Base-by-base conservation (phyloP, 2,329 filamentous ascomycete genomes). In the Colletotrichum coccodes region DNA sequence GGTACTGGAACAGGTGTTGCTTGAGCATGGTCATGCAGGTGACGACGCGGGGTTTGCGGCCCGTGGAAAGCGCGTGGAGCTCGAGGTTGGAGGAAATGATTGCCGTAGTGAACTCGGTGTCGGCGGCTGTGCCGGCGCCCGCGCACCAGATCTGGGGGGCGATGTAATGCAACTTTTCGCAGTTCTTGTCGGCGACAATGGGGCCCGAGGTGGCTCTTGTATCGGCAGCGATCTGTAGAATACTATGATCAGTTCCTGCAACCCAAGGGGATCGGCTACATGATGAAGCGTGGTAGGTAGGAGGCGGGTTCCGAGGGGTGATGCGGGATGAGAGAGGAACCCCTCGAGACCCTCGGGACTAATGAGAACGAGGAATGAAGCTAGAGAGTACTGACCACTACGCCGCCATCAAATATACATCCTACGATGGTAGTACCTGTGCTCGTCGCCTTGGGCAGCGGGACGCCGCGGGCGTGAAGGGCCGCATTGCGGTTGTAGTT, bases 141-240 rank as follows among this genome's bases (percentile, higher is more conserved):
- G 96, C 96, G 84, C 96, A 99, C 96, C 96, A 99, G 83, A 99
- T 99, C 83, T 98, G 94, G 69, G 96, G 95, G 49, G 96, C 89
- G 81, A 99, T 99, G 87, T 97, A 99, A 86, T 99, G 96, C 73
- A 99, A 91, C 87, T 99, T 99, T 86, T 99, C 95, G 87, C 96
- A 98, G 89, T 99, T 99, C 94, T 99, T 99, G 90, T 99, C 96
- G 83, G 97, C 97, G 75, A 99, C 96, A 83, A 99, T 99, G 74
- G 96, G 95, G 40, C 96, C 96, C 73, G 93, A 97, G 53, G 96
- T 99, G 72, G 96, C 96, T 89, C 96, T 91, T 73, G 96, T 99
- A 84, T 99, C 96, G 85, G 96, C 96, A 72, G 96, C 96, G 82
- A 99, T 98, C 92, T 95, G 38, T n/a, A 23, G 42, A 50, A 63